A percentile compares a stretch with the other conserved stretches of the same genome.
Conservation (phyloP, 2,329 filamentous ascomycete species). For the Volutella citrinella region DNA sequence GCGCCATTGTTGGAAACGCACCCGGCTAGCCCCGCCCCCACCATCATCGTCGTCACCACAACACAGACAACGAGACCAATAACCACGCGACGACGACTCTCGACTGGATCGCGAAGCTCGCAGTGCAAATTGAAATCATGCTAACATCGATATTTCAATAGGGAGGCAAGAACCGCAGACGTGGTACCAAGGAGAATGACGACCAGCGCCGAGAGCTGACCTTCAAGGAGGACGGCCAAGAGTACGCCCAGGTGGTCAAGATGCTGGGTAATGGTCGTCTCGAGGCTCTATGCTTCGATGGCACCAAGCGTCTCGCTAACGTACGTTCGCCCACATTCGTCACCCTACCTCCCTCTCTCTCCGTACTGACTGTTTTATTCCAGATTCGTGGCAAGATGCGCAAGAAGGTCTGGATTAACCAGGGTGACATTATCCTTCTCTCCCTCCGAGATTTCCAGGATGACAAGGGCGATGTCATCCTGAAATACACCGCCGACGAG, state of each 20-base stretch:
- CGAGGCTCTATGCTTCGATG: slow-evolving; percentile 93
- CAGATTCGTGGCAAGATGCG: slow-evolving; percentile 83
- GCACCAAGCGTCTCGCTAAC: slow-evolving; percentile 47
- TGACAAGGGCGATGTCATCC: slow-evolving; percentile 93
- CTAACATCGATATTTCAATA: slow-evolving; percentile 38
- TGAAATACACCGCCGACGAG: slow-evolving; percentile 96
- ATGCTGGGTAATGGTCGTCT: slow-evolving; percentile 96
- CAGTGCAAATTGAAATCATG: slow-evolving; percentile 5
- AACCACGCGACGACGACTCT: too few relatives aligned
- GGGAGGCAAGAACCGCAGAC: slow-evolving; percentile 97
- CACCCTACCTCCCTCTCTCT: slow-evolving; percentile 1
- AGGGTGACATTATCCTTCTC: slow-evolving; percentile 88
- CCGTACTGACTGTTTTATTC: slow-evolving; percentile 40
- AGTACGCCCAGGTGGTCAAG: slow-evolving; percentile 60
- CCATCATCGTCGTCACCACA: slow-evolving; percentile 15
- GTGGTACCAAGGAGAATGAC: slow-evolving; percentile 99
- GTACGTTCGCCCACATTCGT: slow-evolving; percentile 26
- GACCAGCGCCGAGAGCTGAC: slow-evolving; percentile 98
- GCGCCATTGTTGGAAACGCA: slow-evolving; percentile 4
- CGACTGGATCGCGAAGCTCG: too few relatives aligned
- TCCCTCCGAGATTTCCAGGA: slow-evolving; percentile 91
- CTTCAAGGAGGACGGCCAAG: slow-evolving; percentile 98
- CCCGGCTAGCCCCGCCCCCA: slow-evolving; percentile 28
- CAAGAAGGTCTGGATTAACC: slow-evolving; percentile 99
- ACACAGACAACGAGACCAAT: slow-evolving; percentile 12